A percentile compares a stretch with the other conserved stretches of the same genome.
Conservation (phyloP, 2,329 filamentous ascomycete species). For the Knoxdaviesia capensis region DNA sequence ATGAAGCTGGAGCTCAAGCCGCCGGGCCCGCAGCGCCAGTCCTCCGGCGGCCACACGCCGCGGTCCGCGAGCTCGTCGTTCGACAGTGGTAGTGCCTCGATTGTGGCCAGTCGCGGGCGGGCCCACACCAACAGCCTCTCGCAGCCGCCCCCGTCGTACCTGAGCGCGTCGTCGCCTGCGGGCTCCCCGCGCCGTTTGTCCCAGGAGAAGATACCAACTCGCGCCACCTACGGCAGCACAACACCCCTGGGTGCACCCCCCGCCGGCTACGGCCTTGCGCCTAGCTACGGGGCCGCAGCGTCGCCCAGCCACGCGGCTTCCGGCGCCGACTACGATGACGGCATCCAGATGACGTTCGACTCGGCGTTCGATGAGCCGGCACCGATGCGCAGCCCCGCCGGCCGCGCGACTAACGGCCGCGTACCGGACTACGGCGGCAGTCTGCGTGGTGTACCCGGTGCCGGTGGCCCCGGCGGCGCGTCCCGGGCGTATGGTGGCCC, state of each 20-base stretch:
- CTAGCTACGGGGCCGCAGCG: background rate
- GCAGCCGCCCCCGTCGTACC: background rate
- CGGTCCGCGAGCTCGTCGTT: too few species aligned
- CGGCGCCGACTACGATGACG: slow-evolving; percentile 1
- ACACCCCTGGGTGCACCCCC: too few species aligned
- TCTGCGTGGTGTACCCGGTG: slow-evolving; percentile 1
- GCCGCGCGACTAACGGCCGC: too few species aligned
- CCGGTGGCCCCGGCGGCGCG: slow-evolving; percentile 10
- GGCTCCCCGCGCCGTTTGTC: background rate
- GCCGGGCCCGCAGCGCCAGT: slow-evolving; percentile 12
- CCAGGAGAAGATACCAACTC: too few species aligned
- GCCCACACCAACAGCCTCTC: background rate
- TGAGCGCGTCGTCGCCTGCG: background rate
- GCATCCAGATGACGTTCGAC: slow-evolving; percentile 53
- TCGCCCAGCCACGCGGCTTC: background rate
- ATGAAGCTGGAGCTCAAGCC: slow-evolving; percentile 51
- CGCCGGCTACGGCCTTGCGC: background rate
- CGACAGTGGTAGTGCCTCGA: background rate
- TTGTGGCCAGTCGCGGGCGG: background rate
- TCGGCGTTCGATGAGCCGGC: slow-evolving; percentile 29
- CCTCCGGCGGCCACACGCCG: slow-evolving; percentile 1
- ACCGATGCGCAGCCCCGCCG: background rate
- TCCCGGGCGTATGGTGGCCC: slow-evolving; percentile 7
- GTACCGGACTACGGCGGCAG: too few species aligned
- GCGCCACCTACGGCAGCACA: slow-evolving; percentile 1